A percentile compares a stretch with the other conserved stretches of the same genome.
These are phyloP conservation scores for Ambrosia artemisiifolia DNA, from an alignment of 129 eudicot genomes.

Conservation along the genomic window DNA sequence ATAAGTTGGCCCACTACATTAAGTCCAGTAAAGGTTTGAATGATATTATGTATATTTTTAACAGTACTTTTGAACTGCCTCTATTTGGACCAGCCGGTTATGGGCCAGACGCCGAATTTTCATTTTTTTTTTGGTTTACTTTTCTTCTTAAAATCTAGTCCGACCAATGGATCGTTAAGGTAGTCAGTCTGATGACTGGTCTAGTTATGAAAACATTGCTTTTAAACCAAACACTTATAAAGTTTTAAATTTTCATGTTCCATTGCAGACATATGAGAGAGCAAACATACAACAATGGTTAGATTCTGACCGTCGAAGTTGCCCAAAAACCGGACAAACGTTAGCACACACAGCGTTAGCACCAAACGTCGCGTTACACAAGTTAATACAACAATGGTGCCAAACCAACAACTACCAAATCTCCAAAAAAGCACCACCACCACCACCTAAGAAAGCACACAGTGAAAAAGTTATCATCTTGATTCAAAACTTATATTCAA, in stretches of 20 bases:
- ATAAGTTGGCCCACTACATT: too few species aligned
- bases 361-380: constrained; percentile 69
- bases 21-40: too few species aligned
- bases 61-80: too few species aligned
- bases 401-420: constrained; percentile 59
- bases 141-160: too few species aligned
- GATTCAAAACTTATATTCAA: constrained; percentile 51
- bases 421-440: constrained; percentile 37
- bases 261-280: constrained; percentile 71
- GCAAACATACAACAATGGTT: constrained; percentile 81
- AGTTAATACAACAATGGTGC: constrained; percentile 76
- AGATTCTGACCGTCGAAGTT: constrained; percentile 56
- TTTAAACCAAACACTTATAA: neutral
- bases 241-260: neutral
- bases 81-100: too few species aligned
- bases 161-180: too few species aligned
- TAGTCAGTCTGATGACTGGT: too few species aligned
- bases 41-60: too few species aligned
- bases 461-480: constrained; percentile 41
- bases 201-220: too few species aligned
- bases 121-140: too few species aligned
- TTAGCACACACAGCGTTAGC: constrained; percentile 61
- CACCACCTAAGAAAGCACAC: constrained; percentile 31
- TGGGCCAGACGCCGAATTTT: too few species aligned
- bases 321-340: constrained; percentile 84